Base-by-base conservation (phyloP, 805 yeast genomes). In the Kuraishia ogatae region DNA sequence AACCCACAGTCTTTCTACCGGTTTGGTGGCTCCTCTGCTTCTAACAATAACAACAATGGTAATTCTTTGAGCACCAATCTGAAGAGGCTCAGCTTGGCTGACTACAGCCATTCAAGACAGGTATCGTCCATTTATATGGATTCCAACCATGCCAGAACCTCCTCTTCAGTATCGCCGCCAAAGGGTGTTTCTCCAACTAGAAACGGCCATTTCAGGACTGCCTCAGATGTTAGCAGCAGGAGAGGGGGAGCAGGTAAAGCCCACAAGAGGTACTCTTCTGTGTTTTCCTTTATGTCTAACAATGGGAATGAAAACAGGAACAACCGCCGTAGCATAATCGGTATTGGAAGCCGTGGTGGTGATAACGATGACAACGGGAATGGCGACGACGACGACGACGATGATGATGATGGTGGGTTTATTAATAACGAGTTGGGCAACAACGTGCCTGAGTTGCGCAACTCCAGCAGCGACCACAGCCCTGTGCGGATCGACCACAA, bases 181-280 rank as follows among this genome's bases (percentile, higher is more conserved):
- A 51, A 28, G 28, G 2, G 55, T 53, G n/a, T 58, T 55, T 64
- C 75, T 50, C 63, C 58, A 39, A 58, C 63, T 17, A 58, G 60
- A n/a, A 57, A 54, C 35, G 66, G 68, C 22, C 81, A 76, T 57
- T 67, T 66, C 10, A 71, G 84, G 64, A 73, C 74, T 39, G 62
- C 71, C 1, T 79, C 84, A 0, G 80, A 77, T 53, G 65, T 69
- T 8, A 73, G 74, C 56, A 55, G 59, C 17, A 69, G 69, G 50
- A 54, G 55, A 22, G 56, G 62, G 17, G 64, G 61, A 35, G 55
- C 62, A 26, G 66, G 63, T 10, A 61, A 62, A 3, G 67, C 64
- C 50, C 87, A 83, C 63, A 79, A 80, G 61, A 77, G 89, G 58
- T 83, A 81, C 57, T 82, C 87, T 0, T 83, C 89, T 0, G 68